Percentiles rank a stretch among this genome's conserved stretches.
Conservation (phyloP, 139 green algal genomes). For the Volvox reticuliferus region DNA sequence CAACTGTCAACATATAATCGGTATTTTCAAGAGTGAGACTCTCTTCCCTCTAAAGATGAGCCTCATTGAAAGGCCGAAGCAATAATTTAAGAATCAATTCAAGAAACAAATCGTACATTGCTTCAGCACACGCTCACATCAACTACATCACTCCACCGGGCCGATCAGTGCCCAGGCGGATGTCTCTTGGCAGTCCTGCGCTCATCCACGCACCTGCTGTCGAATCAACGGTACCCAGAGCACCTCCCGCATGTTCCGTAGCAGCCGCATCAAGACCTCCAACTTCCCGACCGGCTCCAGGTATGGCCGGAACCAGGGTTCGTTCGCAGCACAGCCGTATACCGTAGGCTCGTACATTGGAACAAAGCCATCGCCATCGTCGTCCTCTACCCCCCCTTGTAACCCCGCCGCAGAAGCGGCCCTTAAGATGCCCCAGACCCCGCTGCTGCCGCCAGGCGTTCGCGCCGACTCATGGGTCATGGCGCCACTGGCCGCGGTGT, state of each 20-base stretch:
- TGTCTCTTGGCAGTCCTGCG: no score
- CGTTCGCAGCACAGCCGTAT: neutral
- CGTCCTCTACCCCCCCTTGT: neutral
- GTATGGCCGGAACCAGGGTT: conserved; percentile 28
- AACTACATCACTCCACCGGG: no score
- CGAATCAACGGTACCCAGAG: conserved; percentile 26
- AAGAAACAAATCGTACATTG: no score
- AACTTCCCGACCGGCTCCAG: conserved; percentile 5
- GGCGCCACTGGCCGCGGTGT: neutral
- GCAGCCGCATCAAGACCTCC: conserved; percentile 42
- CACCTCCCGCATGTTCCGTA: conserved; percentile 40
- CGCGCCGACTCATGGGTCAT: neutral
- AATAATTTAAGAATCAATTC: no score
- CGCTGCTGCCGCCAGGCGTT: neutral
- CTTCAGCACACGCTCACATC: no score
- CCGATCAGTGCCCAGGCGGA: neutral
- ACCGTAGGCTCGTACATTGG: neutral
- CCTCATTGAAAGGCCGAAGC: no score
- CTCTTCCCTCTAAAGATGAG: no score
- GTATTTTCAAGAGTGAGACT: neutral
- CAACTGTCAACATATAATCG: neutral
- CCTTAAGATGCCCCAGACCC: neutral
- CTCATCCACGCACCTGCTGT: neutral
- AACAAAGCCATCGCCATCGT: neutral
- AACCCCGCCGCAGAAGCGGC: neutral